phyloP scores from a whole-genome alignment of 2,329 filamentous ascomycete species.

The Trichoderma asperellum region DNA sequence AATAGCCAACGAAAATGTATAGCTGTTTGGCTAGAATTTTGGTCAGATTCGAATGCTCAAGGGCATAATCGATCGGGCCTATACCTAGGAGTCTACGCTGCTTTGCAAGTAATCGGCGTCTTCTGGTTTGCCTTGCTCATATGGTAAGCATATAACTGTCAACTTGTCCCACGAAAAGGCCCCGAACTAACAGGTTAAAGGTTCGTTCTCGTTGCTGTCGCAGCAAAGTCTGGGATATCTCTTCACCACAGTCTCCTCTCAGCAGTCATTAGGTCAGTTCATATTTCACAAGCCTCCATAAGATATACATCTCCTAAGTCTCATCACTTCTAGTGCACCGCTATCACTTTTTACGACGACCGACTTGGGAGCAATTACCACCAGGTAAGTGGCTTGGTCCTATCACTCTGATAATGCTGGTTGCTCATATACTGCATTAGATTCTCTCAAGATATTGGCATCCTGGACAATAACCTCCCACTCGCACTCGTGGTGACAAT shows the following conservation, averaged over 20 bases:
- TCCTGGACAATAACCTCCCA: conserved; percentile 49
- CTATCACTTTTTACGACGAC: conserved; percentile 14
- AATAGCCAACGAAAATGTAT: neutral
- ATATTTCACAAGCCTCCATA: neutral
- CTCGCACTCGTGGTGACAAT: conserved; percentile 41
- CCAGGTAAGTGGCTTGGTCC: neutral
- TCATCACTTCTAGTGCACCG: neutral
- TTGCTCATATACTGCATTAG: conserved; percentile 33
- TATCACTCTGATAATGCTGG: neutral
- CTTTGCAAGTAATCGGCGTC: conserved; percentile 33
- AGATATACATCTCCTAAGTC: neutral
- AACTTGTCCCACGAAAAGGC: neutral
- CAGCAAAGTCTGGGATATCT: conserved; percentile 36
- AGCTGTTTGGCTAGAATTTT: conserved; percentile 42
- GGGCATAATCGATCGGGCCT: conserved; percentile 1
- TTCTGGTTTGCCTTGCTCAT: conserved; percentile 20
- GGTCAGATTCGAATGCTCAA: conserved; percentile 35
- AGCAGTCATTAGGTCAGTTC: conserved; percentile 25
- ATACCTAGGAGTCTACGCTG: conserved; percentile 37
- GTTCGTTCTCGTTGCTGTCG: conserved; percentile 39
- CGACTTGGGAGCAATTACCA: conserved; percentile 6
- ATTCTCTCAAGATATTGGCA: conserved; percentile 51
- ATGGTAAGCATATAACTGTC: neutral
- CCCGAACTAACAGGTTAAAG: conserved; percentile 17
- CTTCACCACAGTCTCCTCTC: conserved; percentile 36